Evolutionary conservation across 345 rosid genomes (phyloP).

Genomic region (Ceriops zippeliana): DNA sequence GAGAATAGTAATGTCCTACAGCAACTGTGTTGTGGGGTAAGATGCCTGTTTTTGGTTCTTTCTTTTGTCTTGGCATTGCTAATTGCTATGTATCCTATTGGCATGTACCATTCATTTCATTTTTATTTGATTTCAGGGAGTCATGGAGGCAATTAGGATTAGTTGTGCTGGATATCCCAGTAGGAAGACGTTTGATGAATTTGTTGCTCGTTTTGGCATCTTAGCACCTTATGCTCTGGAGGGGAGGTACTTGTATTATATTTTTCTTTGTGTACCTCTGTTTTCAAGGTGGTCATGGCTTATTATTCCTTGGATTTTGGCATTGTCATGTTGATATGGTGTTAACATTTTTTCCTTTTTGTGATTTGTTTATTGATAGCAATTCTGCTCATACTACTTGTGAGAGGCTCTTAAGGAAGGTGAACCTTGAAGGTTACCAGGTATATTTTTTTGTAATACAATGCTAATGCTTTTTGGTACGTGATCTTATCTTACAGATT

Average conservation of each 20-base stretch:
- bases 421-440: slow-evolving; percentile 85
- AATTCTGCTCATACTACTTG: slow-evolving; percentile 68
- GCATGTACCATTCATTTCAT: slow-evolving; percentile 5
- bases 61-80: not conserved
- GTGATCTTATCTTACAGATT: too few species aligned
- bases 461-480: not conserved
- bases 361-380: slow-evolving; percentile 36
- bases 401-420: slow-evolving; percentile 76
- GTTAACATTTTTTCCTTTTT: slow-evolving; percentile 1
- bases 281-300: not conserved
- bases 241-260: slow-evolving; percentile 46
- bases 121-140: slow-evolving; percentile 55
- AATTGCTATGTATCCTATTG: slow-evolving; percentile 3
- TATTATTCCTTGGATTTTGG: not conserved
- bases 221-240: slow-evolving; percentile 66
- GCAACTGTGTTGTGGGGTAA: slow-evolving; percentile 93
- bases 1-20: slow-evolving; percentile 84
- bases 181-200: slow-evolving; percentile 77
- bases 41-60: slow-evolving; percentile 14
- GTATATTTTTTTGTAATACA: slow-evolving; percentile 31
- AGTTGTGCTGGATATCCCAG: slow-evolving; percentile 98
- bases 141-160: slow-evolving; percentile 98
- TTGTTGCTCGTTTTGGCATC: slow-evolving; percentile 68
- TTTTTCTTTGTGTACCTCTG: not conserved
- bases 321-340: slow-evolving; percentile 1